Evolutionary conservation across 306 rosid genomes (phyloP).

Genomic region (Luffa acutangula): DNA sequence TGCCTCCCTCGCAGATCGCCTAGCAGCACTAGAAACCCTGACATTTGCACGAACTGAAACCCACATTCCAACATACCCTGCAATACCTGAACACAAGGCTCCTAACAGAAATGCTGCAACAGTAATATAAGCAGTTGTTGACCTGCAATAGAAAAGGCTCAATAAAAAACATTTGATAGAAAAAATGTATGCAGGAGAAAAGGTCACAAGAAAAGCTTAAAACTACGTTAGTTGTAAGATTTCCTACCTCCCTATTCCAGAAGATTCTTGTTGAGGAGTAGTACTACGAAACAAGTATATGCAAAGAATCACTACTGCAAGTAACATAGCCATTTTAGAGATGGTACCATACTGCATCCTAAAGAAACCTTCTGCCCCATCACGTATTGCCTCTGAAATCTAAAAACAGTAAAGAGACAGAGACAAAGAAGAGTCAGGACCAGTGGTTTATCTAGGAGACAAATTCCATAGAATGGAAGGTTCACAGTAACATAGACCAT

Average conservation of each 20-base stretch:
- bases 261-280: slow-evolving; percentile 86
- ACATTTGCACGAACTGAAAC: slow-evolving; percentile 99
- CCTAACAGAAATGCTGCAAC: slow-evolving; percentile 95
- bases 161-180: slow-evolving; percentile 12
- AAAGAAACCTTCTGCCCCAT: slow-evolving; percentile 98
- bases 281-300: slow-evolving; percentile 81
- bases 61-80: slow-evolving; percentile 99
- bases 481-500: neutral
- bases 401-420: slow-evolving; percentile 23
- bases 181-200: neutral
- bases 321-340: slow-evolving; percentile 94
- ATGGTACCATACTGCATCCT: slow-evolving; percentile 94
- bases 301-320: slow-evolving; percentile 68
- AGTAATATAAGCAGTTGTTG: slow-evolving; percentile 76
- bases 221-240: neutral
- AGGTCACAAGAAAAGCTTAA: neutral
- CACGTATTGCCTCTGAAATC: slow-evolving; percentile 99
- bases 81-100: slow-evolving; percentile 89
- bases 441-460: slow-evolving; percentile 6
- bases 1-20: slow-evolving; percentile 98
- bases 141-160: slow-evolving; percentile 51
- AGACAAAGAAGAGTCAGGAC: slow-evolving; percentile 17
- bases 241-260: slow-evolving; percentile 85
- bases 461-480: slow-evolving; percentile 15
- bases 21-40: slow-evolving; percentile 96